Base-by-base conservation (phyloP, 495 filamentous ascomycete genomes). In the Sordaria brevicollis region DNA sequence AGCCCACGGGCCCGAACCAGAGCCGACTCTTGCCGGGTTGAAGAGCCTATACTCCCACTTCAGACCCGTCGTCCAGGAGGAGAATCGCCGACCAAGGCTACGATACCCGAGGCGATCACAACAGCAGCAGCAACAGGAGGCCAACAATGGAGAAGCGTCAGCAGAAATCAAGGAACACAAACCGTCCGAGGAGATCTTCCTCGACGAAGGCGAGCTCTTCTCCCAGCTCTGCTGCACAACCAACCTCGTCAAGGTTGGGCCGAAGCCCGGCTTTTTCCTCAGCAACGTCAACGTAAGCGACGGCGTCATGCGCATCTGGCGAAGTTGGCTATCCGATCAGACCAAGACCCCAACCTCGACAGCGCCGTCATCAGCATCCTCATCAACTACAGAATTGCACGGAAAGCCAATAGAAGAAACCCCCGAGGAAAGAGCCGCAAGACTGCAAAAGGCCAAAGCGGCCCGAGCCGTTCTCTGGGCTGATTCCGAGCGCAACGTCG, bases 131-230 rank as follows among this genome's bases (percentile, higher is more conserved):
- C 5, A 10, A 25, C 57, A 54, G 35, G 31, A 71, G 31, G n/a
- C n/a, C 49, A 70, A 37, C 73, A 71, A 39, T 68, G 70, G 38
- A 74, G 69, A 19, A 65, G 75, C 49, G 74, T 74, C 68, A 73
- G 69, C 73, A 71, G 5, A 19, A 11, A n/a, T 62, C n/a, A 33
- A 35, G 65, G 34, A 36, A 25, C 11, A 11, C 29, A 65, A 76
- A 11, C 84, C 88, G 2, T 85, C 80, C 17, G 86, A 89, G 25
- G 84, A 85, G n/a, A 71, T 94, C 68, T 84, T 81, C 69, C 80
- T 94, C 3, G 92, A 93, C 67, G 83, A 80, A 3, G 82, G 85
- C 73, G 91, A 93, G 78, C 79, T 88, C 34, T 92, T 93, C 76
- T 87, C 89, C 0, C 91, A 94, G 75, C 82, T 93, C 17, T 89